These are phyloP conservation scores for Penicillium bovifimosum DNA, from an alignment of 495 filamentous ascomycete genomes.

Conservation along the genomic window DNA sequence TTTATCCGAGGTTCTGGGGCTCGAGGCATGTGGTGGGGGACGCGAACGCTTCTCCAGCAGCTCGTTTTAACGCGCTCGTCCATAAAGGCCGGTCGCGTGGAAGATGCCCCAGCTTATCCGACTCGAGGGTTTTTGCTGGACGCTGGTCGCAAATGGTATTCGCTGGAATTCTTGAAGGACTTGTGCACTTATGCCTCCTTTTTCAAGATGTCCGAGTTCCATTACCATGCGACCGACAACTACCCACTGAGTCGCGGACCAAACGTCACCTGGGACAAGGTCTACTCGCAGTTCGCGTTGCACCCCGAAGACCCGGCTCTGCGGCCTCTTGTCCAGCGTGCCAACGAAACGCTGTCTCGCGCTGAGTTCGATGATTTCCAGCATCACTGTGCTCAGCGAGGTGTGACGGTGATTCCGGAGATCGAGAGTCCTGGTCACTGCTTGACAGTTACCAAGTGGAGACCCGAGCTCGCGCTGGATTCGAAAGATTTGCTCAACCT, in stretches of 20 bases:
- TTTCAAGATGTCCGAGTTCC: slow-evolving; percentile 55
- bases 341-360: slow-evolving; percentile 45
- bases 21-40: slow-evolving; percentile 53
- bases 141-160: slow-evolving; percentile 54
- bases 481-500: slow-evolving; percentile 48
- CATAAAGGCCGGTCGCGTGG: slow-evolving; percentile 26
- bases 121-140: slow-evolving; percentile 51
- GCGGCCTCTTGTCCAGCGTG: slow-evolving; percentile 38
- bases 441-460: slow-evolving; percentile 52
- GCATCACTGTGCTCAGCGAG: slow-evolving; percentile 44
- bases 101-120: slow-evolving; percentile 44
- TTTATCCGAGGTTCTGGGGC: slow-evolving; percentile 43
- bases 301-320: slow-evolving; percentile 36
- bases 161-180: slow-evolving; percentile 46
- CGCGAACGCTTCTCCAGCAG: slow-evolving; percentile 47
- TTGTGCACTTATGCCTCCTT: slow-evolving; percentile 52
- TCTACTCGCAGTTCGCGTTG: slow-evolving; percentile 50
- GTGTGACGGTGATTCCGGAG: slow-evolving; percentile 50
- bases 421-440: slow-evolving; percentile 52
- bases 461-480: slow-evolving; percentile 47
- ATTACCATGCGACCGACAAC: slow-evolving; percentile 54
- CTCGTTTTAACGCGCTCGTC: slow-evolving; percentile 26
- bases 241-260: slow-evolving; percentile 50
- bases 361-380: slow-evolving; percentile 47
- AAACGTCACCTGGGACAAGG: slow-evolving; percentile 45